Base-by-base conservation (phyloP, 1,284 basidiomycete genomes). In the Hemileia vastatrix region DNA sequence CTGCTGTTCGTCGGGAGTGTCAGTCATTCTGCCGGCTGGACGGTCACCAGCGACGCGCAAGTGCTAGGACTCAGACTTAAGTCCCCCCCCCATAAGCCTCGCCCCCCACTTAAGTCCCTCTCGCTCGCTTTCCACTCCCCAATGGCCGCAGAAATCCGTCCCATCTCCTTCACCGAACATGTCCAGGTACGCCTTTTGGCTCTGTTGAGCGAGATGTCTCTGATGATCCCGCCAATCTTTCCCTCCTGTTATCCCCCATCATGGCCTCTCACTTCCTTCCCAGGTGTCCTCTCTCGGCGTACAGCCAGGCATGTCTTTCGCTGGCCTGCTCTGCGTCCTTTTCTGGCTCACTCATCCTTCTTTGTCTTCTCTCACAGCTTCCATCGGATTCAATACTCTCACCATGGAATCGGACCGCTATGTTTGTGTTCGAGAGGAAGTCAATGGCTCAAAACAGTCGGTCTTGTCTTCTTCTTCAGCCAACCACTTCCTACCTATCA, bases 391-490 rank as follows among this genome's bases (percentile, higher is more conserved):
- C 80, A 92, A 96, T 83, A 91, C 86, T 48, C 80, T 96, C 71
- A 96, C 93, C 6, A 82, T 97, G 71, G 92, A 97, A 80, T 94
- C 90, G 68, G 94, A 98, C 81, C 88, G 88, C 77, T 98, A 90
- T 78, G 95, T 97, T 72, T 96, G 90, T 76, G 83, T 92, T 67
- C 85, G 90, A 63, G 89, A 92, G 80, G 88, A 88, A 78, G 81
- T 87, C 73, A 86, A 86, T 71, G 90, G 91, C 70, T 86, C 88
- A 74, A 91, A 93, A 78, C 91, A 95, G 79, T 57, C 21, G 40
- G 64, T 31, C 13, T 18, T 8, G 8, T 11, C 21, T 21, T 24
- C n/a, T 54, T 13, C n/a, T n/a, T n/a, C n/a, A n/a, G n/a, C n/a
- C n/a, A n/a, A n/a, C n/a, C 4, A 36, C 9, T 31, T 47, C 8